A percentile compares a stretch with the other conserved stretches of the same genome.
These are phyloP conservation scores for Phaeosphaeria sp. DNA, from an alignment of 2,329 filamentous ascomycete genomes.

Conservation along the genomic window DNA sequence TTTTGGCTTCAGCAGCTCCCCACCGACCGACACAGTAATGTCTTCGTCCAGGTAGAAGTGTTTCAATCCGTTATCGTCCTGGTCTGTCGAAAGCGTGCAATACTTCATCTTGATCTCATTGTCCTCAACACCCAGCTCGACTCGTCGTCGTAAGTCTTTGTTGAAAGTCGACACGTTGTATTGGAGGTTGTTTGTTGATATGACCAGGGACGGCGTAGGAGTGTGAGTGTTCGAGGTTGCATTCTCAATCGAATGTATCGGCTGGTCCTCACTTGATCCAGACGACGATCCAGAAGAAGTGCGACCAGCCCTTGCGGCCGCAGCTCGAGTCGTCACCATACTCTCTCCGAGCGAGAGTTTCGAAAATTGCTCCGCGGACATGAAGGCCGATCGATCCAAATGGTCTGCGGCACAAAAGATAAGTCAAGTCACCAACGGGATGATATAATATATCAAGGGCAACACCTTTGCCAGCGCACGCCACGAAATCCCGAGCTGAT, in stretches of 20 bases:
- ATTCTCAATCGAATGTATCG: constrained; percentile 27
- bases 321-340: constrained; percentile 48
- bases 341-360: constrained; percentile 45
- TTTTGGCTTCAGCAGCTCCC: constrained; percentile 28
- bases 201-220: constrained; percentile 40
- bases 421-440: neutral
- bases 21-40: constrained; percentile 43
- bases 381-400: constrained; percentile 29
- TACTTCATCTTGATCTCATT: constrained; percentile 46
- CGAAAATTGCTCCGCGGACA: constrained; percentile 47
- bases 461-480: constrained; percentile 25
- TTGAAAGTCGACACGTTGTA: constrained; percentile 45
- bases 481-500: constrained; percentile 34
- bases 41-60: constrained; percentile 48
- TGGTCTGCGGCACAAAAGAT: constrained; percentile 2
- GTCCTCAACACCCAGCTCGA: constrained; percentile 40
- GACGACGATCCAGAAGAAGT: constrained; percentile 21
- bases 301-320: constrained; percentile 38
- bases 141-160: constrained; percentile 37
- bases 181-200: constrained; percentile 40
- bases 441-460: constrained; percentile 34
- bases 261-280: constrained; percentile 28
- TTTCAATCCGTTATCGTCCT: constrained; percentile 28
- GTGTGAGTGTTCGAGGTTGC: neutral
- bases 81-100: constrained; percentile 33